Conservation (phyloP, 169 alveolate genomes). For the Plasmodium cynomolgi region DNA sequence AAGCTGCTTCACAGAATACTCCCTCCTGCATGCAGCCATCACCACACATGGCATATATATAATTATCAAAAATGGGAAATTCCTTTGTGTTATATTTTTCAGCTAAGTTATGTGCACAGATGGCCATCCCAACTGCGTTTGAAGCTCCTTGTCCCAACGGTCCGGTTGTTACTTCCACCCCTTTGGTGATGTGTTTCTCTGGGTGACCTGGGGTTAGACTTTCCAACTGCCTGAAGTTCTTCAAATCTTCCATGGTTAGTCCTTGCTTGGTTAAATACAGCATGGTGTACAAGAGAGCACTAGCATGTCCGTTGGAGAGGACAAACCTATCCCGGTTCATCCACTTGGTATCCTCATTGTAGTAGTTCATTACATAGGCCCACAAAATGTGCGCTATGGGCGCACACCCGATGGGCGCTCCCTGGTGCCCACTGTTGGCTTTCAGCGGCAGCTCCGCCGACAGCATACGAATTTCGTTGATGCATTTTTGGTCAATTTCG, state of each 20-base stretch:
- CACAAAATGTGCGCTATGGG: slow-evolving; percentile 87
- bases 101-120: slow-evolving; percentile 82
- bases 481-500: slow-evolving; percentile 49
- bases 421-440: slow-evolving; percentile 89
- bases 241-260: slow-evolving; percentile 79
- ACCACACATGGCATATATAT: slow-evolving; percentile 82
- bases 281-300: slow-evolving; percentile 86
- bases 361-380: slow-evolving; percentile 82
- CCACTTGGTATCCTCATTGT: slow-evolving; percentile 83
- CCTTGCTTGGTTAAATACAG: slow-evolving; percentile 83
- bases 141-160: slow-evolving; percentile 89
- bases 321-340: slow-evolving; percentile 86
- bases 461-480: slow-evolving; percentile 73
- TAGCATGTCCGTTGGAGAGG: slow-evolving; percentile 88
- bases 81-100: slow-evolving; percentile 83
- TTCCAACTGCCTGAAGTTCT: slow-evolving; percentile 81
- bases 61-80: slow-evolving; percentile 82
- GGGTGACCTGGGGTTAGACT: slow-evolving; percentile 88
- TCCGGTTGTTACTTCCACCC: slow-evolving; percentile 85
- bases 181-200: slow-evolving; percentile 81
- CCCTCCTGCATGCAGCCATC: slow-evolving; percentile 90
- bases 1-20: slow-evolving; percentile 86
- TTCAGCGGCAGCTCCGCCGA: slow-evolving; percentile 73
- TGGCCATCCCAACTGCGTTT: slow-evolving; percentile 89
- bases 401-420: slow-evolving; percentile 90